Base-by-base conservation (phyloP, 805 yeast species). In the Metschnikowia corniflorae region DNA sequence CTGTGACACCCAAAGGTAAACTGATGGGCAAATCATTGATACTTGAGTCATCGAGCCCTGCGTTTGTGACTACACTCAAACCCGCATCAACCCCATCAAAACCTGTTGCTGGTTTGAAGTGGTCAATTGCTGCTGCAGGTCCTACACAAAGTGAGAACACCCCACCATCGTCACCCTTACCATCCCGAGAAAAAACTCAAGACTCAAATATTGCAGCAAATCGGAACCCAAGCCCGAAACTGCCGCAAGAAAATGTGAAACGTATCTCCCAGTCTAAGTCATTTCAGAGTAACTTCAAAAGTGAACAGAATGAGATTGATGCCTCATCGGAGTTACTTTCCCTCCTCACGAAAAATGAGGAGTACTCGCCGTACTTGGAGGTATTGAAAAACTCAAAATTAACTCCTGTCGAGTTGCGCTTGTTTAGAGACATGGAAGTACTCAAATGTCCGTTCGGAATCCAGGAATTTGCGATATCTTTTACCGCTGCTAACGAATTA, bases 11-110 rank as follows among this genome's bases (percentile, higher is more conserved):
- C 6, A 47, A 43, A 18, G 42, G 40, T 7, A 46, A 48, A 27
- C 39, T 22, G 35, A 22, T 27, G 8, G 43, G 38, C n/a, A 48
- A 43, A 20, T 20, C 40, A 12, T 36, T 34, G 6, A 19, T 30
- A 18, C 26, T 60, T 7, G 71, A 65, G 13, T 37, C 57, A 5
- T 42, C 64, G 0, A 62, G 63, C 28, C 68, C 70, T 3, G 71
- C 61, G 5, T 66, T 68, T 20, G 58, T 68, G 23, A 65, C 65
- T 33, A 65, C 63, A 6, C 55, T 75, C 44, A 75, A 73, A 50
- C 82, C 82, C 1, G 79, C 82, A 1, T 60, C 75, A 3, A 63
- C 74, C 5, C 82, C 81, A 9, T 57, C 70, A 1, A 71, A 71
- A 47, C 77, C 78, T 7, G 65, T 71, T 7, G 77, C 77, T 10